These are phyloP conservation scores for Boletus rubropictus DNA, from an alignment of 768 basidiomycete species.

Conservation along the genomic window DNA sequence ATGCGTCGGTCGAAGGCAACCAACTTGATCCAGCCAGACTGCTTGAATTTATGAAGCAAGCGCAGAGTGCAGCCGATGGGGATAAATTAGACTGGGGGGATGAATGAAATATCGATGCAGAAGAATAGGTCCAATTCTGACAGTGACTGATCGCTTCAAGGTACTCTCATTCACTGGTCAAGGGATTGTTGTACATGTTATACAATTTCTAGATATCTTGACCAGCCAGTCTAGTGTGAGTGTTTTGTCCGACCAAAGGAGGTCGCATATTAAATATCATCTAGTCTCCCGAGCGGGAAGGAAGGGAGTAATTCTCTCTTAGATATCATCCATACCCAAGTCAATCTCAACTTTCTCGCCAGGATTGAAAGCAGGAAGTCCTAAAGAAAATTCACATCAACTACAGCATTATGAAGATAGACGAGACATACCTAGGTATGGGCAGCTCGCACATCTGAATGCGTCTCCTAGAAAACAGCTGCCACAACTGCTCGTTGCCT, in stretches of 20 bases:
- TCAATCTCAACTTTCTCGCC: conserved; percentile 96
- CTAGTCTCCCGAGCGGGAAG: not conserved
- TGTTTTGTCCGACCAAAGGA: not conserved
- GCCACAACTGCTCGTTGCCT: conserved; percentile 94
- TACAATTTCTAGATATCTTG: conserved; percentile 1
- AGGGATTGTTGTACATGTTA: not conserved
- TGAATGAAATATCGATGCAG: conserved; percentile 21
- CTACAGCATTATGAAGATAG: conserved; percentile 1
- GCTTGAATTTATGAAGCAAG: conserved; percentile 22
- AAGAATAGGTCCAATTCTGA: conserved; percentile 1
- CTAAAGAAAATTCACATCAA: conserved; percentile 38
- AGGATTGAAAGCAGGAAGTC: conserved; percentile 95
- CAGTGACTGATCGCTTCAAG: not conserved
- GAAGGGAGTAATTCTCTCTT: conserved; percentile 13
- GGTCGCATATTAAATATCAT: conserved; percentile 2
- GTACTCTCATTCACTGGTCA: not conserved
- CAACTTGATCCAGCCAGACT: conserved; percentile 16
- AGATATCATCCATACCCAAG: conserved; percentile 86
- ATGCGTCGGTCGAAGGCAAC: conserved; percentile 6
- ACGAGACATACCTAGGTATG: conserved; percentile 79
- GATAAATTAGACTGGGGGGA: conserved; percentile 31
- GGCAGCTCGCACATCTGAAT: conserved; percentile 93
- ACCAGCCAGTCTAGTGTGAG: not conserved
- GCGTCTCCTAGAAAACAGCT: conserved; percentile 98
- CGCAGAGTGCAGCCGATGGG: conserved; percentile 22